A percentile compares a stretch with the other conserved stretches of the same genome.
Conservation (phyloP, 805 yeast species). For the Candida alai region DNA sequence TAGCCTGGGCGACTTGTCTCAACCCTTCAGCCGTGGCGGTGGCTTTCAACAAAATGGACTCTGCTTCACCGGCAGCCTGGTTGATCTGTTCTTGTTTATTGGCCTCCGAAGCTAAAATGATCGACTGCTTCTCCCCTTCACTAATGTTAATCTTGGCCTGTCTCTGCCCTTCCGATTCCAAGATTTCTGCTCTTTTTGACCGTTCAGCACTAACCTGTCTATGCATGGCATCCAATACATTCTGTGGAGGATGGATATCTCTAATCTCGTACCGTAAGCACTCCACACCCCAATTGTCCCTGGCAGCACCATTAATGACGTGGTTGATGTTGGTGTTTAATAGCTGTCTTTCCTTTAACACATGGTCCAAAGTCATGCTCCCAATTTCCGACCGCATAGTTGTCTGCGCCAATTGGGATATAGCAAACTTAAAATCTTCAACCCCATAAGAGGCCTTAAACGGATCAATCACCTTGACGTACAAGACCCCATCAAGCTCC, state of each 20-base stretch:
- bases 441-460: conserved; percentile 86
- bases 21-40: conserved; percentile 74
- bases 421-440: conserved; percentile 83
- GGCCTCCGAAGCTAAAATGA: conserved; percentile 76
- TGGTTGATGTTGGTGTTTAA: conserved; percentile 69
- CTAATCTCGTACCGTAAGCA: conserved; percentile 83
- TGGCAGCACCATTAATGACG: conserved; percentile 82
- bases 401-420: conserved; percentile 82
- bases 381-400: conserved; percentile 91
- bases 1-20: conserved; percentile 60
- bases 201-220: conserved; percentile 86
- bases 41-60: conserved; percentile 61
- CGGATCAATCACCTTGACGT: conserved; percentile 73
- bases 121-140: conserved; percentile 72
- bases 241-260: conserved; percentile 83
- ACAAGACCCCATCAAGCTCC: conserved; percentile 81
- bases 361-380: conserved; percentile 73
- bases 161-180: conserved; percentile 81
- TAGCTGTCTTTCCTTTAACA: conserved; percentile 69
- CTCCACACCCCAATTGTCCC: conserved; percentile 75
- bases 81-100: conserved; percentile 57
- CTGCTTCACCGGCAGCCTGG: conserved; percentile 70
- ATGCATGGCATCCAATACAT: conserved; percentile 87
- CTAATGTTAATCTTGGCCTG: conserved; percentile 78
- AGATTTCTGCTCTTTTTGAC: conserved; percentile 80